Evolutionary conservation across 257 asterid species (phyloP).

Genomic region (Solanum lycopersicoides): DNA sequence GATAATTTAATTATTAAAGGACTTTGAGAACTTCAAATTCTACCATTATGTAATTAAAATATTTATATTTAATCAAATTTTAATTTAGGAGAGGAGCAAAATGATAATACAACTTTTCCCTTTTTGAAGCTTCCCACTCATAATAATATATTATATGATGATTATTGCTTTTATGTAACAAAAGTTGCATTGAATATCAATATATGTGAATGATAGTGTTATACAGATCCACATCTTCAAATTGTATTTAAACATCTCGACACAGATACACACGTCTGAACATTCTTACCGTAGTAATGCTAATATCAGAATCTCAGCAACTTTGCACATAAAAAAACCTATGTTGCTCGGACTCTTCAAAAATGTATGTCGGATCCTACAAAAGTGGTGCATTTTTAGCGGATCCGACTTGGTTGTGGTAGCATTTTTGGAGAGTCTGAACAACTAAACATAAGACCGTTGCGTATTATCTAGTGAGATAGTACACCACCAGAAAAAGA

Average conservation of each 20-base stretch:
- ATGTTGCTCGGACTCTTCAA: background rate
- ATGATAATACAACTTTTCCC: too few relatives aligned
- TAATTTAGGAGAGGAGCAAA: rapidly evolving
- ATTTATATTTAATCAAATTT: too few relatives aligned
- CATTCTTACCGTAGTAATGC: background rate
- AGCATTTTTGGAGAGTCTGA: background rate
- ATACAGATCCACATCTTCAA: background rate
- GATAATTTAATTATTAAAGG: too few relatives aligned
- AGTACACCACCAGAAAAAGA: slow-evolving; percentile 68
- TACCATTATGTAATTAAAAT: too few relatives aligned
- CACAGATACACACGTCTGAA: background rate
- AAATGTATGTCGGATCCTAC: background rate
- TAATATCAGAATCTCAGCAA: background rate
- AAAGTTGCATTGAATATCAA: background rate
- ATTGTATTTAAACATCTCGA: background rate
- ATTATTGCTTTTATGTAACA: background rate
- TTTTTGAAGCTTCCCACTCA: too few relatives aligned
- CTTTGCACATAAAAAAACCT: background rate
- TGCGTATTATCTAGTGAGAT: slow-evolving; percentile 56
- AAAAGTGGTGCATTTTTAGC: background rate
- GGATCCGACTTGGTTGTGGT: background rate
- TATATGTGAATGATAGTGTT: background rate
- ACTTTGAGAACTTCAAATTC: too few relatives aligned
- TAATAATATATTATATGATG: too few relatives aligned
- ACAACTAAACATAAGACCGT: background rate